Conservation (phyloP, 768 basidiomycete genomes). For the Tricholoma furcatifolium region DNA sequence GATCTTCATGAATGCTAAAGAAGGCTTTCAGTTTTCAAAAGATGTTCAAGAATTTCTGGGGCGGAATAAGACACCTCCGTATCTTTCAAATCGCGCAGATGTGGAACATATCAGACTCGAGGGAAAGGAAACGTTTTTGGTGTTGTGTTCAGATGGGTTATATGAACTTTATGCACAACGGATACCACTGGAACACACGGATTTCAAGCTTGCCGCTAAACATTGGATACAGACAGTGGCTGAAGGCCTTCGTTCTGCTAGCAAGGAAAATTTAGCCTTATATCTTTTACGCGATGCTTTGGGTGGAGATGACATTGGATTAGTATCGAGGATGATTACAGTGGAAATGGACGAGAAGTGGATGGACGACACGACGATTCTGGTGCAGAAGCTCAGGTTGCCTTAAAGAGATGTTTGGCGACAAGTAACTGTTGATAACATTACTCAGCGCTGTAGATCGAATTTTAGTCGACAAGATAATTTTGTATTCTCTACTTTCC, state of each 20-base stretch:
- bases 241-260: background rate
- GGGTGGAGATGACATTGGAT: constrained; percentile 39
- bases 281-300: constrained; percentile 42
- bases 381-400: constrained; percentile 32
- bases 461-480: background rate
- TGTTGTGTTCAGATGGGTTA: constrained; percentile 55
- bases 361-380: constrained; percentile 61
- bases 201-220: constrained; percentile 26
- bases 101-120: constrained; percentile 38
- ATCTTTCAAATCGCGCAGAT: constrained; percentile 45
- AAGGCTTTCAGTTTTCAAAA: constrained; percentile 33
- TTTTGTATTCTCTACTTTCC: background rate
- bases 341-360: constrained; percentile 45
- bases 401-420: constrained; percentile 3
- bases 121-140: constrained; percentile 30
- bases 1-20: constrained; percentile 41
- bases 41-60: constrained; percentile 39
- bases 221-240: constrained; percentile 37
- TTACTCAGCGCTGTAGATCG: constrained; percentile 1
- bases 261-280: constrained; percentile 34
- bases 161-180: constrained; percentile 38
- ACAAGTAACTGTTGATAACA: background rate
- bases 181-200: constrained; percentile 21
- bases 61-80: constrained; percentile 53
- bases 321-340: constrained; percentile 44